Percentiles rank a stretch among this genome's conserved stretches.
These are phyloP conservation scores for Fusarium odoratissimum DNA, from an alignment of 2,329 filamentous ascomycete genomes.

Conservation along the genomic window DNA sequence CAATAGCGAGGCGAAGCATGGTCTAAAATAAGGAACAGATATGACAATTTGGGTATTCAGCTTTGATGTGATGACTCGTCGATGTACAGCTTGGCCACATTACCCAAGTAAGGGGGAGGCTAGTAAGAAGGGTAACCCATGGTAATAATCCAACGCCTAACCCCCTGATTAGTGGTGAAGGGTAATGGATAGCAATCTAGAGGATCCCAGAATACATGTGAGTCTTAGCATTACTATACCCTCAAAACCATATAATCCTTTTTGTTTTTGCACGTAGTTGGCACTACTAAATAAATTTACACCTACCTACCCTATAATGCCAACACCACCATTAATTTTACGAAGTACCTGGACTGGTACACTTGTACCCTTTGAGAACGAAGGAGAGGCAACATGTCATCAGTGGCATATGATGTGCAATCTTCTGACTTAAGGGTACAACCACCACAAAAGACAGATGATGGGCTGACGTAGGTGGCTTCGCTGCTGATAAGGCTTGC, in stretches of 20 bases:
- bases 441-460: slow-evolving; percentile 9
- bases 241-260: neutral
- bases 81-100: neutral
- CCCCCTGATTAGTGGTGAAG: neutral
- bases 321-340: neutral
- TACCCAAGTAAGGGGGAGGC: neutral
- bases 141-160: neutral
- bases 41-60: neutral
- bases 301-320: neutral
- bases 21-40: slow-evolving; percentile 11
- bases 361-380: neutral
- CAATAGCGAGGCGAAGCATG: slow-evolving; percentile 14
- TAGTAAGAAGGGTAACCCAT: neutral
- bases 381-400: neutral
- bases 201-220: neutral
- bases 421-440: slow-evolving; percentile 15
- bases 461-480: slow-evolving; percentile 28
- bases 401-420: slow-evolving; percentile 4
- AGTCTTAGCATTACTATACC: neutral
- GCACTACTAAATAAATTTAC: neutral
- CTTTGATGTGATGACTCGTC: neutral
- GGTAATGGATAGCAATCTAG: neutral
- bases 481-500: neutral
- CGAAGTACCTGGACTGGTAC: neutral
- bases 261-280: neutral